These are phyloP conservation scores for Yamadazyma triangularis DNA, from an alignment of 1,139 yeast genomes.

Conservation along the genomic window DNA sequence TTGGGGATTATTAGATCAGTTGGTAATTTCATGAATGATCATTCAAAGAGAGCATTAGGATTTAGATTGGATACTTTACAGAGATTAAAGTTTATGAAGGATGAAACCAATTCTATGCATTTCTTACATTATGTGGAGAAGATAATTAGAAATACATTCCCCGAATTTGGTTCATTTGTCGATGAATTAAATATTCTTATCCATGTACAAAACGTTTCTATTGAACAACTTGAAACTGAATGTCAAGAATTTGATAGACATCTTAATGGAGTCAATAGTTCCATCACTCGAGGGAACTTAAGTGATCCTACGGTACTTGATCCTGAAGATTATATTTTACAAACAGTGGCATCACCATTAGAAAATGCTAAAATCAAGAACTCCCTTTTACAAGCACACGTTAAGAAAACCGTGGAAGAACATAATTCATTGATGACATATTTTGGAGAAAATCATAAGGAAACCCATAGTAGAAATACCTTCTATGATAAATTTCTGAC, in stretches of 20 bases:
- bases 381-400: conserved; percentile 50
- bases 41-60: conserved; percentile 75
- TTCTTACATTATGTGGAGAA: conserved; percentile 86
- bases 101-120: conserved; percentile 70
- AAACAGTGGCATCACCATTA: conserved; percentile 43
- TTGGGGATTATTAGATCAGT: conserved; percentile 75
- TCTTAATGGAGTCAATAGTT: conserved; percentile 50
- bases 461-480: conserved; percentile 37
- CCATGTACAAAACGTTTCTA: conserved; percentile 61
- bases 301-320: conserved; percentile 66
- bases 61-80: conserved; percentile 80
- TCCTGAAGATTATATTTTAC: conserved; percentile 68
- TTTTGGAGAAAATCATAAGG: conserved; percentile 78
- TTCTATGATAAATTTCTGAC: conserved; percentile 35
- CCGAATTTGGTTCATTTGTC: conserved; percentile 71
- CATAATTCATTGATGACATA: conserved; percentile 63
- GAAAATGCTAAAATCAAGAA: conserved; percentile 64
- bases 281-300: conserved; percentile 67
- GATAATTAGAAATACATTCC: conserved; percentile 69
- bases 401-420: conserved; percentile 49
- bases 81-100: conserved; percentile 81
- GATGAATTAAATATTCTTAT: conserved; percentile 68
- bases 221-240: conserved; percentile 73
- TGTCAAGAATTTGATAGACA: conserved; percentile 58
- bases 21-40: conserved; percentile 93